These are phyloP conservation scores for Aspergillus melleus DNA, from an alignment of 2,329 filamentous ascomycete genomes.

Conservation along the genomic window DNA sequence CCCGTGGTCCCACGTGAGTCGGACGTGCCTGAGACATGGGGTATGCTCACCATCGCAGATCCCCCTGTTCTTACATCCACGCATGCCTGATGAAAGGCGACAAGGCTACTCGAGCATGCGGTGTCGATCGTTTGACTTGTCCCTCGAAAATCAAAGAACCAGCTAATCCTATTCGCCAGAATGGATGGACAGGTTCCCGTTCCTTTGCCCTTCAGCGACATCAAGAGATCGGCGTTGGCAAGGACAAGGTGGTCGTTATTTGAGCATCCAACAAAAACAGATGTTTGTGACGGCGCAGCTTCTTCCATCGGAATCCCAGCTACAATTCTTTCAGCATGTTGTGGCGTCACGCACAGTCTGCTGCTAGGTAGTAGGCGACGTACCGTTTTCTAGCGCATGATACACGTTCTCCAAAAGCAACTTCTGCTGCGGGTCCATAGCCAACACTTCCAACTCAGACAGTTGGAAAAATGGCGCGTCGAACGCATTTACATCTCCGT, in stretches of 20 bases:
- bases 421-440: background rate
- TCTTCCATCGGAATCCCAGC: background rate
- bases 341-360: background rate
- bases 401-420: constrained; percentile 2
- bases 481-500: background rate
- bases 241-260: background rate
- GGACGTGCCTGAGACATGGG: too few species aligned
- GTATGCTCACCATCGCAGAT: too few species aligned
- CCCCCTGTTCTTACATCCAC: constrained; percentile 14
- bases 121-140: constrained; percentile 44
- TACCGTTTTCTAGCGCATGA: constrained; percentile 5
- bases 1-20: too few species aligned
- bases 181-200: constrained; percentile 31
- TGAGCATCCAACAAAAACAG: constrained; percentile 4
- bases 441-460: background rate
- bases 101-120: constrained; percentile 41
- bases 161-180: constrained; percentile 33
- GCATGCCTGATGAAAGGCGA: constrained; percentile 29
- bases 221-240: background rate
- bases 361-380: too few species aligned
- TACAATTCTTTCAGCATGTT: background rate
- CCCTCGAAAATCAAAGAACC: constrained; percentile 26
- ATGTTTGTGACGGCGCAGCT: constrained; percentile 1
- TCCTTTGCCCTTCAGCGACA: background rate
- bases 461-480: background rate